These are phyloP conservation scores for Pseudocercospora fuligena DNA, from an alignment of 2,329 filamentous ascomycete species.

Conservation along the genomic window DNA sequence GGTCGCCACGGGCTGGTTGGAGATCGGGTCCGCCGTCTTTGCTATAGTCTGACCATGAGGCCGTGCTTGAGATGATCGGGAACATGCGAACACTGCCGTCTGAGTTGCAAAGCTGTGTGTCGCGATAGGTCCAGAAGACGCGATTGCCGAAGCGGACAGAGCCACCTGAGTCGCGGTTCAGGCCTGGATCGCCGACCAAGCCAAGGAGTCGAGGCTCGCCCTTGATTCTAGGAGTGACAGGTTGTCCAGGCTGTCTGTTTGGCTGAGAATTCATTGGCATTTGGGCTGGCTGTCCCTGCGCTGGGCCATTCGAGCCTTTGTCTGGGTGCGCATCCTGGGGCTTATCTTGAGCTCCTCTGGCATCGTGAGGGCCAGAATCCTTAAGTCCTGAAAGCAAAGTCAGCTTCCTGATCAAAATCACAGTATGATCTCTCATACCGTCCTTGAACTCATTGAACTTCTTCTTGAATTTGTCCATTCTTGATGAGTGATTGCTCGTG, in stretches of 20 bases:
- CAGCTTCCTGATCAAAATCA: neutral
- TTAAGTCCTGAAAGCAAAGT: slow-evolving; percentile 5
- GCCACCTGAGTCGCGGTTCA: slow-evolving; percentile 27
- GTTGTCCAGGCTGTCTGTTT: slow-evolving; percentile 11
- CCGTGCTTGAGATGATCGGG: slow-evolving; percentile 29
- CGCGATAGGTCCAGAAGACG: slow-evolving; percentile 27
- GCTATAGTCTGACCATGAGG: slow-evolving; percentile 25
- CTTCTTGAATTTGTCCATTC: slow-evolving; percentile 11
- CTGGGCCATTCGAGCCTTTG: neutral
- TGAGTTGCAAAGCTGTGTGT: slow-evolving; percentile 23
- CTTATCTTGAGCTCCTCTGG: slow-evolving; percentile 9
- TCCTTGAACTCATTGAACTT: slow-evolving; percentile 8
- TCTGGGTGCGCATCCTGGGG: slow-evolving; percentile 10
- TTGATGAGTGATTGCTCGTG: neutral
- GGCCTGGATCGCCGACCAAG: slow-evolving; percentile 22
- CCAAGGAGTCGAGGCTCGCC: slow-evolving; percentile 23
- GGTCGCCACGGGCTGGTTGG: slow-evolving; percentile 12
- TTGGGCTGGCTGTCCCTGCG: neutral
- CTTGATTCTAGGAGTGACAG: slow-evolving; percentile 22
- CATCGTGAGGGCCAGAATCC: slow-evolving; percentile 10
- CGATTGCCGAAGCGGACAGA: slow-evolving; percentile 26
- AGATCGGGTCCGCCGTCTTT: slow-evolving; percentile 22
- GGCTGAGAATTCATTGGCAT: neutral
- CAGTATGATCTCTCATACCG: neutral
- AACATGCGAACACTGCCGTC: slow-evolving; percentile 24